Percentiles rank a stretch among this genome's conserved stretches.
Evolutionary conservation across 164 flowering plant genomes (phyloP).

Genomic region (Tinospora cordifolia): DNA sequence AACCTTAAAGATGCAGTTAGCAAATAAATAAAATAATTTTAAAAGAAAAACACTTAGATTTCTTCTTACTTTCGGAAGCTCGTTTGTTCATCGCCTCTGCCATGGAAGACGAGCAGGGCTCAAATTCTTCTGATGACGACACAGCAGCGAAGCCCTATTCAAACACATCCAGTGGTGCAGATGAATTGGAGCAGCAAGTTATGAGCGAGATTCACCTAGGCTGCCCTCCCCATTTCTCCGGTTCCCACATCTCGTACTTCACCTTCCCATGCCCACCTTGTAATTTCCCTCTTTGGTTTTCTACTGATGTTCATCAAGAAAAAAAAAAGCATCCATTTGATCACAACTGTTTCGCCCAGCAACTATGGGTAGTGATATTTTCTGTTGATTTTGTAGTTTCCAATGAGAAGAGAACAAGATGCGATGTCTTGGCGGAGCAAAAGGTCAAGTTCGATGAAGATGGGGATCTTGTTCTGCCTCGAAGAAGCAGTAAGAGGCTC

Average conservation of each 20-base stretch:
- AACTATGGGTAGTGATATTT: background rate
- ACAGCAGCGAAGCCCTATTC: background rate
- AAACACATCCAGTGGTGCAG: constrained; percentile 13
- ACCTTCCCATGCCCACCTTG: constrained; percentile 51
- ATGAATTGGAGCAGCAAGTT: constrained; percentile 37
- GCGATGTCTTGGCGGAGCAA: constrained; percentile 1
- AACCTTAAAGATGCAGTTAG: too few relatives aligned
- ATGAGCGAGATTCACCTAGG: constrained; percentile 95
- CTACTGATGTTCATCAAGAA: background rate
- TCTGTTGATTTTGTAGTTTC: constrained; percentile 15
- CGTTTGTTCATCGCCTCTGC: background rate
- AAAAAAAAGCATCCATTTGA: background rate
- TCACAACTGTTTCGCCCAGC: background rate
- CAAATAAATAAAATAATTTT: too few relatives aligned
- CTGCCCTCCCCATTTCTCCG: constrained; percentile 57
- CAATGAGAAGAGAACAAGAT: constrained; percentile 13
- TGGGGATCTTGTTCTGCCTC: constrained; percentile 74
- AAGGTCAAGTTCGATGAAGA: constrained; percentile 48
- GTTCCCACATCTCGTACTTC: constrained; percentile 55
- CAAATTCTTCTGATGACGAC: constrained; percentile 8
- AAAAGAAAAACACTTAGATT: too few relatives aligned
- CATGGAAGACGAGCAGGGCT: constrained; percentile 12
- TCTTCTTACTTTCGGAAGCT: too few relatives aligned
- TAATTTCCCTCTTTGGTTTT: background rate
- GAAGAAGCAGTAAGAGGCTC: constrained; percentile 46